phyloP scores from a whole-genome alignment of 148 eudicot species.

The Rhododendron ovatum region DNA sequence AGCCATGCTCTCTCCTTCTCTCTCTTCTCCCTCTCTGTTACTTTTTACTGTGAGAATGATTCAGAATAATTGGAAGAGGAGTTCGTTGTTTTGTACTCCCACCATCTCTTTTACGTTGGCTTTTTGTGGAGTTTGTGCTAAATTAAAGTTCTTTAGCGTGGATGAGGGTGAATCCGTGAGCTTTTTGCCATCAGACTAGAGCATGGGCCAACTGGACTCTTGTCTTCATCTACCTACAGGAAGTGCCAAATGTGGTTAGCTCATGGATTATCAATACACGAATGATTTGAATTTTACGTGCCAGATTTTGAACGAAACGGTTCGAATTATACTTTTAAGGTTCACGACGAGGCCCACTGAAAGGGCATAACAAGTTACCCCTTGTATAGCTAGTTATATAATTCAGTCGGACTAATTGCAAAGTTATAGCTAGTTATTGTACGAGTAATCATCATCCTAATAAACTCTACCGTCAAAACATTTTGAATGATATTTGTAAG shows the following conservation, averaged over 20 bases:
- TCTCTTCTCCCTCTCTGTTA: conserved; percentile 6
- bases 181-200: neutral
- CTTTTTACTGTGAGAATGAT: neutral
- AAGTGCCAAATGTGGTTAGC: neutral
- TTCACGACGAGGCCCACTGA: neutral
- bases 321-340: neutral
- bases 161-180: neutral
- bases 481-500: neutral
- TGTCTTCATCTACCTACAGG: neutral
- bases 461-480: neutral
- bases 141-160: neutral
- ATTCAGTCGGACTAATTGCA: neutral
- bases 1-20: conserved; percentile 10
- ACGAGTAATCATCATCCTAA: too few species aligned
- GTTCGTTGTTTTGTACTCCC: neutral
- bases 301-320: neutral
- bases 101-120: neutral
- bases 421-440: neutral
- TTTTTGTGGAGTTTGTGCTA: neutral
- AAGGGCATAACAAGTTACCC: neutral
- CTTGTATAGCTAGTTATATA: neutral
- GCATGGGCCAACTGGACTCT: neutral
- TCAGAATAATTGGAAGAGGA: neutral
- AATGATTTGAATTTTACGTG: neutral
- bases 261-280: neutral